Conservation (phyloP, 805 yeast species). For the Barnettozyma botsteinii region DNA sequence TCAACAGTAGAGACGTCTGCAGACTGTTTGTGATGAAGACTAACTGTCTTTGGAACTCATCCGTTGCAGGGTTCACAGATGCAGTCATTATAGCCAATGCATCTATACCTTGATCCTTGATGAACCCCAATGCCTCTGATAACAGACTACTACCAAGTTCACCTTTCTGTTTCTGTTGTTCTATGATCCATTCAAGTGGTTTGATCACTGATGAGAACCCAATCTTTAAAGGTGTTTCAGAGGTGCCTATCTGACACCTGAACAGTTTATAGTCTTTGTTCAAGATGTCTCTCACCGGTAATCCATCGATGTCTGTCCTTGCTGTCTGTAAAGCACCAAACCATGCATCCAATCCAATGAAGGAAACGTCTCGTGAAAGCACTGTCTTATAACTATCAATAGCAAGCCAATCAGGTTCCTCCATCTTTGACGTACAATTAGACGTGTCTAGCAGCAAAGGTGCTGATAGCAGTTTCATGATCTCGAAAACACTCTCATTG, state of each 20-base stretch:
- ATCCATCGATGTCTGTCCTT: constrained; percentile 59
- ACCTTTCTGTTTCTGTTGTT: constrained; percentile 20
- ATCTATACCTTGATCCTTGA: constrained; percentile 5
- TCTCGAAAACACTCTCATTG: constrained; percentile 11
- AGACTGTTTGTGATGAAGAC: constrained; percentile 12
- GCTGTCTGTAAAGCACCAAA: constrained; percentile 36
- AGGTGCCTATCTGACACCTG: constrained; percentile 29
- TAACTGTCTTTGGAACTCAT: constrained; percentile 40
- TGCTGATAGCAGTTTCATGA: constrained; percentile 43
- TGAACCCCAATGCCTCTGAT: no score
- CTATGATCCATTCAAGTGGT: constrained; percentile 40
- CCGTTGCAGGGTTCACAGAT: constrained; percentile 19
- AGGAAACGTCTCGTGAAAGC: background rate
- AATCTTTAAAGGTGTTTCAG: constrained; percentile 30
- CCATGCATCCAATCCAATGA: constrained; percentile 1
- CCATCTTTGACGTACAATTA: constrained; percentile 59
- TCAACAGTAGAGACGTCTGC: constrained; percentile 1
- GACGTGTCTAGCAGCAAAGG: constrained; percentile 77
- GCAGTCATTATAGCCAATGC: constrained; percentile 45
- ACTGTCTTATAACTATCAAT: constrained; percentile 34
- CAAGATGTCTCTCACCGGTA: constrained; percentile 56
- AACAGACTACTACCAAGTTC: constrained; percentile 34
- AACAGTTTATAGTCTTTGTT: constrained; percentile 84
- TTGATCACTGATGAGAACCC: constrained; percentile 79
- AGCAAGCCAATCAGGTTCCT: constrained; percentile 48